Evolutionary conservation across 805 yeast species (phyloP).

Genomic region (Teunomyces stri): DNA sequence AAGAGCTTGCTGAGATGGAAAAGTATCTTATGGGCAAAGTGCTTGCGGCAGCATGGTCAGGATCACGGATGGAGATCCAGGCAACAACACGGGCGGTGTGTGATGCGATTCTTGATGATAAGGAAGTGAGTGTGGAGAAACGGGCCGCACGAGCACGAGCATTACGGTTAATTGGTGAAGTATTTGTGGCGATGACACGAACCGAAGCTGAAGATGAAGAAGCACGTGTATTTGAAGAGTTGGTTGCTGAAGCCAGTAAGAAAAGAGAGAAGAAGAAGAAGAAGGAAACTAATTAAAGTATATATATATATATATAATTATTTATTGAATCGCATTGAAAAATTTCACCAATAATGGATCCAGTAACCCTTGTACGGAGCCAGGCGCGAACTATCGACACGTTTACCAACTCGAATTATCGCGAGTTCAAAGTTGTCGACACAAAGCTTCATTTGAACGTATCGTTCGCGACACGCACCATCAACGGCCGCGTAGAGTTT

Average conservation of each 20-base stretch:
- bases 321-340: neutral
- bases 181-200: conserved; percentile 57
- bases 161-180: conserved; percentile 58
- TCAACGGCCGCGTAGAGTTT: conserved; percentile 57
- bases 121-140: conserved; percentile 43
- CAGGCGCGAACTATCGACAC: conserved; percentile 15
- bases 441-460: conserved; percentile 56
- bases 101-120: conserved; percentile 60
- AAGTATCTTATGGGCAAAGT: conserved; percentile 76
- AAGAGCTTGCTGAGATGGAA: conserved; percentile 68
- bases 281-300: neutral
- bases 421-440: conserved; percentile 45
- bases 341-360: neutral
- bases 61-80: conserved; percentile 75
- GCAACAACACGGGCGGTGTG: conserved; percentile 71
- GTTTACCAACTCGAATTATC: conserved; percentile 57
- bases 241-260: conserved; percentile 50
- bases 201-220: conserved; percentile 71
- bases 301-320: neutral
- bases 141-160: conserved; percentile 63
- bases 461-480: conserved; percentile 48
- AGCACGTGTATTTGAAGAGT: conserved; percentile 73
- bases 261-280: conserved; percentile 37
- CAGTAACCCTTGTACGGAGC: neutral
- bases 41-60: conserved; percentile 81